Base-by-base conservation (phyloP, 2,329 filamentous ascomycete species). In the Capronia americana region DNA sequence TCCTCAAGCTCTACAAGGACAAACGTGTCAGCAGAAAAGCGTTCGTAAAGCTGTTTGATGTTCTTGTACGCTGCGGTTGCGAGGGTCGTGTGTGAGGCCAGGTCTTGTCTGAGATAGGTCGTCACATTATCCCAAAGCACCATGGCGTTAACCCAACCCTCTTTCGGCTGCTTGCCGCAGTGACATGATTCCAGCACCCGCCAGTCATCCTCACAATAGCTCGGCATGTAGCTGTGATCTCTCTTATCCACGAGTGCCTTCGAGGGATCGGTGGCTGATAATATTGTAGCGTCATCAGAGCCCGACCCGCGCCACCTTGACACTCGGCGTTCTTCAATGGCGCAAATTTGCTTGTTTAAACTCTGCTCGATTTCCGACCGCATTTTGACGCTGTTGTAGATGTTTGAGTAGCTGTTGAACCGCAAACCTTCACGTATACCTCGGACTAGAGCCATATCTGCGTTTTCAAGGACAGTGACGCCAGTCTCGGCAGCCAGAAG, bases 331-430 rank as follows among this genome's bases (percentile, higher is more conserved):
- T 77, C 75, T 60, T 82, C 79, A 34, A 83, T 69, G 24, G 77
- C 78, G 74, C 76, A 81, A 73, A 82, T 76, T 51, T 75, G 78
- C 57, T 77, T 76, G 63, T 65, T 66, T 24, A 69, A 48, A 57
- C 70, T 71, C 20, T 48, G 56, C 32, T 69, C 63, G 6, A 71
- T 74, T 62, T 79, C 81, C 20, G 77, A 71, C 24, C 73, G 76
- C 53, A 82, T 71, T 38, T 74, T 74, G 34, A 73, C 76, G 63
- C 79, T 77, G 56, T 79, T 79, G 65, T 79, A 74, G n/a, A 80
- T 75, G 67, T 81, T 81, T 57, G 77, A 74, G 69, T 82, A 83
- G 65, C 76, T 79, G 48, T 79, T 80, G 59, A 78, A 73, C 2
- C 78, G 75, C 54, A 83, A 67, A 2, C 80, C 80, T 44, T 74